A percentile compares a stretch with the other conserved stretches of the same genome.
Evolutionary conservation across 257 asterid species (phyloP).

Genomic region (Forsythia suspensa): DNA sequence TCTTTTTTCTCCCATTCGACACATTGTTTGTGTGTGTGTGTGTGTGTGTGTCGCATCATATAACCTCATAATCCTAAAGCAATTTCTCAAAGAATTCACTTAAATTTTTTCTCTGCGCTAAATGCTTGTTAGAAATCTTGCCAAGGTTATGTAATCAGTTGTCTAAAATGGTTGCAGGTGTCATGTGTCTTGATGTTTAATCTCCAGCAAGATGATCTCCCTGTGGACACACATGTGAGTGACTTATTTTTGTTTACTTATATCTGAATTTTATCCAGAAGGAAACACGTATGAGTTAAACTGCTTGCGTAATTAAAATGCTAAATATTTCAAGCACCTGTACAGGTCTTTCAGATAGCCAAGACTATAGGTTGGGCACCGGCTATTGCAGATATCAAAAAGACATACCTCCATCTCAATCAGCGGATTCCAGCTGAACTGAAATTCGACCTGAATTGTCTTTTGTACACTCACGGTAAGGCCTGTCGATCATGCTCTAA

Average conservation of each 20-base stretch:
- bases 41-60: not conserved
- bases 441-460: constrained; percentile 86
- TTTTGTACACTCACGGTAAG: constrained; percentile 84
- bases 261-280: not conserved
- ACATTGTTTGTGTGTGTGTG: not conserved
- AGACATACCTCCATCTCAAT: constrained; percentile 72
- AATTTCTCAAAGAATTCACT: not conserved
- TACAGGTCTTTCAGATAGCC: constrained; percentile 78
- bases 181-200: constrained; percentile 89
- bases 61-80: not conserved
- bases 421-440: constrained; percentile 66
- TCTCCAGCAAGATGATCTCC: constrained; percentile 80
- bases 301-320: not conserved
- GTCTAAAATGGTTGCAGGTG: constrained; percentile 55
- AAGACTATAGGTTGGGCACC: constrained; percentile 82
- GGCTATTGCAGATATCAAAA: constrained; percentile 50
- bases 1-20: not conserved
- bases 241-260: not conserved
- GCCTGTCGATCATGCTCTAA: constrained; percentile 62
- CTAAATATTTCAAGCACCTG: constrained; percentile 10
- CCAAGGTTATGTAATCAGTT: constrained; percentile 11
- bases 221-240: constrained; percentile 90
- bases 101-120: not conserved
- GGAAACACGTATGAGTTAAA: not conserved
- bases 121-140: not conserved